These are phyloP conservation scores for Alternaria alternata DNA, from an alignment of 2,329 filamentous ascomycete genomes.

Conservation along the genomic window DNA sequence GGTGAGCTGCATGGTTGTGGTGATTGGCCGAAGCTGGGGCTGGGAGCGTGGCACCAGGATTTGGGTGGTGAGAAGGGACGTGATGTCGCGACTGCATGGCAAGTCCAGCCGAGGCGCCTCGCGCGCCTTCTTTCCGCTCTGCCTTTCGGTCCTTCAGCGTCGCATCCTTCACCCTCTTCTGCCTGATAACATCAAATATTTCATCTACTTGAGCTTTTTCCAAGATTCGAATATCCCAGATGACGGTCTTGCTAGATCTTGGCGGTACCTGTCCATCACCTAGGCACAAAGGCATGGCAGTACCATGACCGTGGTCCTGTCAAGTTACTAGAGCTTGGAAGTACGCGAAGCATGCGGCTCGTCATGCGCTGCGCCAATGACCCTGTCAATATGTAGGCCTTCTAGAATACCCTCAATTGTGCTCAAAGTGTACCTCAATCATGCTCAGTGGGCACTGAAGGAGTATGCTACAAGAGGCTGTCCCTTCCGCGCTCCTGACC, in stretches of 20 bases:
- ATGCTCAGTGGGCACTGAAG: not conserved
- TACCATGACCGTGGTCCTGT: slow-evolving; percentile 7
- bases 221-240: not conserved
- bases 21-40: slow-evolving; percentile 13
- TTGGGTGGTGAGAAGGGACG: slow-evolving; percentile 1
- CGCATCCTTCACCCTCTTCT: not conserved
- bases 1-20: slow-evolving; percentile 62
- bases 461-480: slow-evolving; percentile 7
- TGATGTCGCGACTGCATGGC: slow-evolving; percentile 15
- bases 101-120: slow-evolving; percentile 27
- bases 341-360: slow-evolving; percentile 7
- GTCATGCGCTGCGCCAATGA: slow-evolving; percentile 12
- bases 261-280: not conserved
- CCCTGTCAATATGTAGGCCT: not conserved
- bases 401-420: slow-evolving; percentile 20
- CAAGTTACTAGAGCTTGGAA: slow-evolving; percentile 6
- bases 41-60: not conserved
- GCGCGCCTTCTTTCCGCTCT: not conserved
- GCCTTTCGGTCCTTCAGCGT: slow-evolving; percentile 1
- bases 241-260: not conserved
- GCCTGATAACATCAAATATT: not conserved
- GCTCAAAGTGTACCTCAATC: slow-evolving; percentile 5
- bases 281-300: slow-evolving; percentile 1
- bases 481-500: not conserved
- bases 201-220: not conserved